Evolutionary conservation across 2,329 filamentous ascomycete genomes (phyloP).

Genomic region (Fusarium hainanense): DNA sequence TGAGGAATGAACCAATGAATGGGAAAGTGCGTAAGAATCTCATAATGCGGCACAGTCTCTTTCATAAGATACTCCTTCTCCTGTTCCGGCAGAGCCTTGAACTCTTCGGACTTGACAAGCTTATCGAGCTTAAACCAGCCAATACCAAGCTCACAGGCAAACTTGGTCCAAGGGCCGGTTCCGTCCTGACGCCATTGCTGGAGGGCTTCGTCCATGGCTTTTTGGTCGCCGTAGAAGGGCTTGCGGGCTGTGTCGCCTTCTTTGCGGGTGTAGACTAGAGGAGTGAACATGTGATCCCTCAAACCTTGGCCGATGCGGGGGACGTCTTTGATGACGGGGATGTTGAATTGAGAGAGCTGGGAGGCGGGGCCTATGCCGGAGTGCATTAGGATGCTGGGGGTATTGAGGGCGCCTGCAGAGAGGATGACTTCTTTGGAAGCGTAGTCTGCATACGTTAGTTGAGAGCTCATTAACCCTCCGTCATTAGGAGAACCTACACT

Average conservation of each 20-base stretch:
- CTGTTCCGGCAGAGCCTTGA: slow-evolving; percentile 58
- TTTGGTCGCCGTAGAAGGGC: slow-evolving; percentile 57
- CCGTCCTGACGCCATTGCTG: slow-evolving; percentile 60
- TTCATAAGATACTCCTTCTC: slow-evolving; percentile 58
- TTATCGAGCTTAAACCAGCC: slow-evolving; percentile 58
- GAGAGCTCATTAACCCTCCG: fast-evolving
- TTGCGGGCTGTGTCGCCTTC: slow-evolving; percentile 56
- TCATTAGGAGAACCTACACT: slow-evolving; percentile 14
- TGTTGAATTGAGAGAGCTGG: slow-evolving; percentile 27
- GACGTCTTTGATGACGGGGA: slow-evolving; percentile 46
- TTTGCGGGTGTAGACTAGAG: slow-evolving; percentile 54
- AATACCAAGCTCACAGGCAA: slow-evolving; percentile 53
- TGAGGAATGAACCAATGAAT: slow-evolving; percentile 56
- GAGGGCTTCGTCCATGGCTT: slow-evolving; percentile 57
- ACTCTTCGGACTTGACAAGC: slow-evolving; percentile 58
- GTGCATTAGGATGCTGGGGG: slow-evolving; percentile 57
- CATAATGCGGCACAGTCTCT: slow-evolving; percentile 67
- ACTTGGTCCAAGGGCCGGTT: slow-evolving; percentile 54
- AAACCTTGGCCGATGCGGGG: slow-evolving; percentile 55
- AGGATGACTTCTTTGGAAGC: slow-evolving; percentile 58
- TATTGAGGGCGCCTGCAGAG: slow-evolving; percentile 55
- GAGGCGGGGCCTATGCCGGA: slow-evolving; percentile 33
- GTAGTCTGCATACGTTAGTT: slow-evolving; percentile 37
- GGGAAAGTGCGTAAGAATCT: slow-evolving; percentile 62
- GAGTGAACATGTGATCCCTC: slow-evolving; percentile 54